Conservation (phyloP, 345 rosid genomes). For the Brassica nigra region DNA sequence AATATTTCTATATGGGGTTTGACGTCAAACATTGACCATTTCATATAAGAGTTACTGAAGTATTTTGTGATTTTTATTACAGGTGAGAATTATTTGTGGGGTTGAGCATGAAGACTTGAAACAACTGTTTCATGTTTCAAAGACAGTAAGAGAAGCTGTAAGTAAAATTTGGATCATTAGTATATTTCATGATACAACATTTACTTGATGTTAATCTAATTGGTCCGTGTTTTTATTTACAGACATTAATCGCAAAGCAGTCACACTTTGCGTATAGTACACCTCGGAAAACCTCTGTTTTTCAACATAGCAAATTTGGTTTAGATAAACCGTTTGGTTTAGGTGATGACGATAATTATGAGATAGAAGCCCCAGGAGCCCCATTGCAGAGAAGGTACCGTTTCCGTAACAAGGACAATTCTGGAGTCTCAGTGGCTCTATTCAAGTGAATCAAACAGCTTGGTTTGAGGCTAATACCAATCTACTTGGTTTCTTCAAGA, state of each 20-base stretch:
- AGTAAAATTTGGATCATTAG: constrained; percentile 26
- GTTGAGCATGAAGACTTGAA: constrained; percentile 86
- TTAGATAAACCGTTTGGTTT: constrained; percentile 30
- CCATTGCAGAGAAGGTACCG: constrained; percentile 47
- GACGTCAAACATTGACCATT: not conserved
- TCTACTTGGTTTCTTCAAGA: constrained; percentile 30
- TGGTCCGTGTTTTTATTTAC: not conserved
- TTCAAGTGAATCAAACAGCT: constrained; percentile 39
- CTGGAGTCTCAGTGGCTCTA: constrained; percentile 59
- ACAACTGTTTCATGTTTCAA: constrained; percentile 68
- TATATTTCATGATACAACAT: not conserved
- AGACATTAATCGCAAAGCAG: constrained; percentile 67
- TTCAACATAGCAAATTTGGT: constrained; percentile 39
- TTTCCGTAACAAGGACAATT: constrained; percentile 40
- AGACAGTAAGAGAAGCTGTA: constrained; percentile 71
- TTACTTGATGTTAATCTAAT: not conserved
- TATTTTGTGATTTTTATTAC: constrained; percentile 28
- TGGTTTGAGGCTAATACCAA: constrained; percentile 19
- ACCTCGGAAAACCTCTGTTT: constrained; percentile 58
- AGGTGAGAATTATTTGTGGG: constrained; percentile 70
- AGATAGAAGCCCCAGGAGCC: constrained; percentile 69
- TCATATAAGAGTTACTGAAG: not conserved
- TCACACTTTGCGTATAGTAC: constrained; percentile 69
- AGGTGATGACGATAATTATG: constrained; percentile 28
- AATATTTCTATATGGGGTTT: not conserved